Evolutionary conservation across 805 yeast species (phyloP).

Genomic region (Ogataea salicorniae): DNA sequence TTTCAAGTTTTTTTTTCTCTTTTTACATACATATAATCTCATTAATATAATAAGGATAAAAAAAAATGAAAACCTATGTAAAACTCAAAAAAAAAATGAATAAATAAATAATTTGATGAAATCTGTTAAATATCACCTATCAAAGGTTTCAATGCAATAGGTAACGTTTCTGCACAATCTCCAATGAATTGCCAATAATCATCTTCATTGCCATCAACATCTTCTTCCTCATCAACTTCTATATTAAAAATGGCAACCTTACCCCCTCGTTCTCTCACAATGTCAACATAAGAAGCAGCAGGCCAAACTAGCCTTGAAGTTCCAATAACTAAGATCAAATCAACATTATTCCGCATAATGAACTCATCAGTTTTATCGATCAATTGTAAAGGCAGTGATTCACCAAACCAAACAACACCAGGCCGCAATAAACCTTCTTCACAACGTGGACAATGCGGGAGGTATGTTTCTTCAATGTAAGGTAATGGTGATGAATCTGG

Average conservation of each 20-base stretch:
- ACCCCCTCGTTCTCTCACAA: conserved; percentile 69
- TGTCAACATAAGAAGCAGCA: conserved; percentile 84
- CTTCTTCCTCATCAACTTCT: conserved; percentile 46
- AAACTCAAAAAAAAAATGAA: not conserved
- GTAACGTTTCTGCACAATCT: conserved; percentile 70
- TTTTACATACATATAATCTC: not conserved
- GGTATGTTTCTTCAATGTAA: conserved; percentile 41
- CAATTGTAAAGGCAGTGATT: conserved; percentile 60
- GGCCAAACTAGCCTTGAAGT: conserved; percentile 88
- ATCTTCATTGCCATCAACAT: conserved; percentile 34
- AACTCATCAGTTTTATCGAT: conserved; percentile 70
- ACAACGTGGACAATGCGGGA: conserved; percentile 80
- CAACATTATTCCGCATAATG: conserved; percentile 51
- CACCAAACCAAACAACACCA: conserved; percentile 96
- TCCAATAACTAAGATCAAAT: conserved; percentile 76
- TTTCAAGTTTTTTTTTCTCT: too few species aligned
- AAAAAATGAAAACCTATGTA: not conserved
- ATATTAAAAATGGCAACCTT: conserved; percentile 81
- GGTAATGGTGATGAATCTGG: conserved; percentile 26
- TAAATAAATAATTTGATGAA: not conserved
- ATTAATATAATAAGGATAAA: not conserved
- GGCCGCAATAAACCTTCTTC: conserved; percentile 67
- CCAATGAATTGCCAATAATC: conserved; percentile 69
- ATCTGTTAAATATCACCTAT: conserved; percentile 5
- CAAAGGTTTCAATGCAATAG: conserved; percentile 57